These are phyloP conservation scores for Ricinus communis DNA, from an alignment of 345 rosid species.

Conservation along the genomic window DNA sequence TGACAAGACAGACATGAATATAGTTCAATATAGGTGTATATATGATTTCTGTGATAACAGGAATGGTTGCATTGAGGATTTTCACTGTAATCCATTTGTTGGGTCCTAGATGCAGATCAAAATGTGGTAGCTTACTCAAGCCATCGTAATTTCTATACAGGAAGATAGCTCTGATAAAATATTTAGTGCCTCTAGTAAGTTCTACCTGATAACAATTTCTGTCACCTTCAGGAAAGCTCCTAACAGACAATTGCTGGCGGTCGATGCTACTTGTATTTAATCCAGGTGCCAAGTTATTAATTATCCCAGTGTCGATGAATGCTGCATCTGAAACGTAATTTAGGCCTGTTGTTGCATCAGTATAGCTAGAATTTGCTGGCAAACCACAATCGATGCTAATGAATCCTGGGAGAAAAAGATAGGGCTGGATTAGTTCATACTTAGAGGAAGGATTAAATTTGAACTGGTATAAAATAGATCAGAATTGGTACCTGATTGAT, in stretches of 20 bases:
- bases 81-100: conserved; percentile 41
- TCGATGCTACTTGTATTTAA: conserved; percentile 2
- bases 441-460: too few relatives aligned
- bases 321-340: conserved; percentile 42
- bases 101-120: conserved; percentile 51
- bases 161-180: conserved; percentile 49
- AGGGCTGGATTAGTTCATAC: background rate
- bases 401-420: conserved; percentile 24
- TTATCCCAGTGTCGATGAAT: conserved; percentile 29
- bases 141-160: conserved; percentile 58
- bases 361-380: conserved; percentile 25
- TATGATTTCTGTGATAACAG: conserved; percentile 27
- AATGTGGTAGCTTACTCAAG: conserved; percentile 25
- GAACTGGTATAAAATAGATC: background rate
- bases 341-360: conserved; percentile 28
- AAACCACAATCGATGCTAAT: conserved; percentile 43
- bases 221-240: conserved; percentile 34
- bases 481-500: background rate
- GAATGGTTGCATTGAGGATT: conserved; percentile 9
- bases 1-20: conserved; percentile 46
- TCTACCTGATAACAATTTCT: conserved; percentile 36
- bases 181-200: conserved; percentile 17
- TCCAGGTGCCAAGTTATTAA: conserved; percentile 4
- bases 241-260: conserved; percentile 22
- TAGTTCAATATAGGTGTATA: conserved; percentile 23